Percentiles rank a stretch among this genome's conserved stretches.
These are phyloP conservation scores for Trichoderma sp. DNA, from an alignment of 2,329 filamentous ascomycete genomes.

Conservation along the genomic window DNA sequence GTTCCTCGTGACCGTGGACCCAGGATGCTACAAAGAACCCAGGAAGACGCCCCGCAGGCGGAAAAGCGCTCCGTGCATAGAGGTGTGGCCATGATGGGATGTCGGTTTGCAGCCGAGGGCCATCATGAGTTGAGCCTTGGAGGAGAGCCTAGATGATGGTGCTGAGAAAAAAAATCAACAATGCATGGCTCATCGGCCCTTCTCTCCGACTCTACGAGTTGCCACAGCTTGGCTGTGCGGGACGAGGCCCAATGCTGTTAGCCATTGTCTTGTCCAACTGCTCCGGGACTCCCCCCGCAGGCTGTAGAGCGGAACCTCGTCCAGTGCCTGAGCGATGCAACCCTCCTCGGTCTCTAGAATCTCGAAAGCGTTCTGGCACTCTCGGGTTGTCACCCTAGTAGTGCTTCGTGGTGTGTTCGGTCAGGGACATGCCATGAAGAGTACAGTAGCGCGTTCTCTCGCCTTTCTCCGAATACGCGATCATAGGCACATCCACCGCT, in stretches of 20 bases:
- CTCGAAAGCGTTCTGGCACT: neutral
- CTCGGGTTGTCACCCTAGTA: conserved; percentile 6
- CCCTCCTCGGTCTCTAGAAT: neutral
- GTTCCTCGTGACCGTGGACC: conserved; percentile 5
- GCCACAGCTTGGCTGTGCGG: conserved; percentile 8
- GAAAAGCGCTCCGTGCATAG: neutral
- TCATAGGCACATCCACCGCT: neutral
- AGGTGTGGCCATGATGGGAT: neutral
- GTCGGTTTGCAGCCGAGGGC: neutral
- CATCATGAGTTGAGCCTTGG: neutral
- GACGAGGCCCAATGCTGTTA: neutral
- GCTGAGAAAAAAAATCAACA: neutral
- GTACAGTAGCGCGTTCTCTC: neutral
- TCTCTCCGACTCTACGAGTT: conserved; percentile 6
- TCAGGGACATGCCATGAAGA: neutral
- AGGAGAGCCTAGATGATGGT: neutral
- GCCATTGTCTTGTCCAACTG: neutral
- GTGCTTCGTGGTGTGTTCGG: neutral
- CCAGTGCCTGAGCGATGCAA: conserved; percentile 17
- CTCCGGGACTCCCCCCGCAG: conserved; percentile 1
- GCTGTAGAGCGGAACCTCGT: neutral
- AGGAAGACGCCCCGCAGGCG: neutral
- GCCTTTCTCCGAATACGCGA: conserved; percentile 3
- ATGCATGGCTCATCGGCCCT: conserved; percentile 19
- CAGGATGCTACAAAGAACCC: neutral